Conservation (phyloP, 805 yeast species). For the Grigorovia yakushimaensis region DNA sequence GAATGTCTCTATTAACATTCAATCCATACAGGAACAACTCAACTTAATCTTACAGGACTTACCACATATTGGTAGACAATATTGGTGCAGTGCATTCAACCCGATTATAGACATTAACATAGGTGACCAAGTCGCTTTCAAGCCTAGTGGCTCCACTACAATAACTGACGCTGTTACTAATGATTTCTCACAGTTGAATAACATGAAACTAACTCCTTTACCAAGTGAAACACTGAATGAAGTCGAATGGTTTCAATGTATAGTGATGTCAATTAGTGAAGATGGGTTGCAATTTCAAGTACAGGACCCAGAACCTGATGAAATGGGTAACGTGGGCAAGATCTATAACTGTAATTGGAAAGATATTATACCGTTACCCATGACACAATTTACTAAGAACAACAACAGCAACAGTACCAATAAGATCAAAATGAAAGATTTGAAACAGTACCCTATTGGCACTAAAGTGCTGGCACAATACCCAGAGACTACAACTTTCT, state of each 20-base stretch:
- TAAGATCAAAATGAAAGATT: neutral
- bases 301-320: constrained; percentile 98
- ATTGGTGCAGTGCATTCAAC: constrained; percentile 45
- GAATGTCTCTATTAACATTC: constrained; percentile 1
- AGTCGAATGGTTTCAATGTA: constrained; percentile 97
- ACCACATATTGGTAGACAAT: constrained; percentile 33
- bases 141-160: constrained; percentile 29
- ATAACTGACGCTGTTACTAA: neutral
- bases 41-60: neutral
- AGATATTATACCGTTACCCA: constrained; percentile 67
- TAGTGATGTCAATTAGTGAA: constrained; percentile 63
- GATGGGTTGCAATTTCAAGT: constrained; percentile 78
- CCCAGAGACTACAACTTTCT: constrained; percentile 96
- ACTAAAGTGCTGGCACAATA: constrained; percentile 83
- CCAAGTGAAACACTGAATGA: constrained; percentile 37
- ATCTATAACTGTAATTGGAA: constrained; percentile 73
- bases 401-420: neutral
- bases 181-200: neutral
- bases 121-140: constrained; percentile 84
- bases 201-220: neutral
- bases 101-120: constrained; percentile 47
- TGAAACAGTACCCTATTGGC: constrained; percentile 49
- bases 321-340: constrained; percentile 78
- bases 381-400: neutral
- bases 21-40: constrained; percentile 2